These are phyloP conservation scores for Aspergillus olivimuriae DNA, from an alignment of 495 filamentous ascomycete species.

Conservation along the genomic window DNA sequence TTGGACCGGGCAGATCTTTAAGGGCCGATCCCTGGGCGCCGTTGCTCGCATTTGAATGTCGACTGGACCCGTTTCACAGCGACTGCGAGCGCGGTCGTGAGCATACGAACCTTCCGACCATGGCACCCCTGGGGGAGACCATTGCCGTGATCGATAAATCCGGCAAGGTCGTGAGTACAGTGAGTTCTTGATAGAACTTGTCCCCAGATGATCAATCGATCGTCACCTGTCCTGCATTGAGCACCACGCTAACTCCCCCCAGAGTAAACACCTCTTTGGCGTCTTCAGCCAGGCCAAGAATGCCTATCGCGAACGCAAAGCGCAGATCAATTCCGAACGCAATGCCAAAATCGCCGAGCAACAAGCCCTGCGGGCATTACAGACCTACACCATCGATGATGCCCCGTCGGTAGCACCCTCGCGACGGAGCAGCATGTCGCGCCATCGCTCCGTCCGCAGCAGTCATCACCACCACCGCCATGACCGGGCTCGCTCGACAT, in stretches of 20 bases:
- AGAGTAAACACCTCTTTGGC: conserved; percentile 83
- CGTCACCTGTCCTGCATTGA: too few relatives aligned
- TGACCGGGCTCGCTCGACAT: conserved; percentile 17
- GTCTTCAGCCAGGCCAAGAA: conserved; percentile 85
- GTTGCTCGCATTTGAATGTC: conserved; percentile 9
- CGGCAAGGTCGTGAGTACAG: conserved; percentile 85
- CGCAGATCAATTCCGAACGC: conserved; percentile 63
- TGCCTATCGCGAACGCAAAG: conserved; percentile 78
- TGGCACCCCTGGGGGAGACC: conserved; percentile 57
- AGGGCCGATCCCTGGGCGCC: conserved; percentile 1
- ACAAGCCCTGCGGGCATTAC: conserved; percentile 41
- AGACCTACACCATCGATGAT: conserved; percentile 46
- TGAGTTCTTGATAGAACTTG: conserved; percentile 44
- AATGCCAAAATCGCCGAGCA: conserved; percentile 50
- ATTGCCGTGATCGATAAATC: conserved; percentile 90
- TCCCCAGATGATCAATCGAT: too few relatives aligned
- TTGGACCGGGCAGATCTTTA: conserved; percentile 10
- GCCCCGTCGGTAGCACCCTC: conserved; percentile 41
- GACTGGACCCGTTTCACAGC: conserved; percentile 2
- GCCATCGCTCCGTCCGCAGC: conserved; percentile 27
- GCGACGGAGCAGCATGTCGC: conserved; percentile 33
- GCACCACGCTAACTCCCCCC: conserved; percentile 3
- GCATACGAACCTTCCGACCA: conserved; percentile 11
- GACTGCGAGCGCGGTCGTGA: conserved; percentile 6
- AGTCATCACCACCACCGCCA: conserved; percentile 11